Conservation (phyloP, 495 filamentous ascomycete species). For the Astrothelium macrocarpum region DNA sequence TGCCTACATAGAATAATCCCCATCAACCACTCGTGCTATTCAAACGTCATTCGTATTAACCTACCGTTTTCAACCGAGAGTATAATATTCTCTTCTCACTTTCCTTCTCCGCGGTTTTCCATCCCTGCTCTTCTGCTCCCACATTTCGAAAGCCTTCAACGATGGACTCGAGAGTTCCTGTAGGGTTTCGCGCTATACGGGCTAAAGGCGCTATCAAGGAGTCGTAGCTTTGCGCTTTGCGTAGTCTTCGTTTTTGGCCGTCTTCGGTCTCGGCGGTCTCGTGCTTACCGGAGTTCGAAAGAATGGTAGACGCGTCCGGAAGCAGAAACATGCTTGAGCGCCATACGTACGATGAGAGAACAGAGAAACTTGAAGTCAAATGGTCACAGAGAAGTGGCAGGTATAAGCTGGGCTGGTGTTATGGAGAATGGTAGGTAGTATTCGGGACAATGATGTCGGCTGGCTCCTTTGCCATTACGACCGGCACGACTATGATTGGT, state of each 20-base stretch:
- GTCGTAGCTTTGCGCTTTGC: slow-evolving; percentile 1
- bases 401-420: background rate
- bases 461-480: background rate
- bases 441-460: background rate
- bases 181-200: background rate
- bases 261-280: background rate
- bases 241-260: background rate
- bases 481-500: background rate
- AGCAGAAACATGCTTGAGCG: background rate
- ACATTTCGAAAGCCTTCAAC: background rate
- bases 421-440: background rate
- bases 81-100: slow-evolving; percentile 1
- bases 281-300: background rate
- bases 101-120: background rate
- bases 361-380: background rate
- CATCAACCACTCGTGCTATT: background rate
- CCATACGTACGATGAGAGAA: background rate
- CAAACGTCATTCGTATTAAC: background rate
- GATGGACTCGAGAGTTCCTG: background rate
- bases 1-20: slow-evolving; percentile 10
- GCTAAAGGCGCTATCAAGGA: background rate
- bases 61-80: background rate
- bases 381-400: background rate
- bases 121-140: background rate
- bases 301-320: background rate